phyloP scores from a whole-genome alignment of 139 green algal genomes.

The Dunaliella sp. region DNA sequence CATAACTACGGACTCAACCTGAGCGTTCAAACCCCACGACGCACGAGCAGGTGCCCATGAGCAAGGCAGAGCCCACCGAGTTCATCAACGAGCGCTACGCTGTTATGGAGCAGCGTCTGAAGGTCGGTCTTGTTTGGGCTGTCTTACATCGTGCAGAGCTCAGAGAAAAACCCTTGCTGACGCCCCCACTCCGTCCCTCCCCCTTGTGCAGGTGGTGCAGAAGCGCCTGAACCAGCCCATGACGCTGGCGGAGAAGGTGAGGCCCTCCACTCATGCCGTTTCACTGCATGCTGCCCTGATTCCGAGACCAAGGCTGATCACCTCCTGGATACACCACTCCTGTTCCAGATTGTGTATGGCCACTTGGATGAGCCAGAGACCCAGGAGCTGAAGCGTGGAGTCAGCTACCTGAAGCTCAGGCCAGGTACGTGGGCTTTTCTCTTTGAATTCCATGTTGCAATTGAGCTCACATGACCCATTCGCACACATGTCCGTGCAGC shows the following conservation, averaged over 20 bases:
- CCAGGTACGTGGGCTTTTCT: conserved; percentile 81
- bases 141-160: neutral
- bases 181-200: too few relatives aligned
- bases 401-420: conserved; percentile 83
- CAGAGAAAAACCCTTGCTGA: neutral
- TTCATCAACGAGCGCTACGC: conserved; percentile 87
- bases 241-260: conserved; percentile 90
- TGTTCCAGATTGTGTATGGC: conserved; percentile 85
- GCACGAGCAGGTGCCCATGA: conserved; percentile 74
- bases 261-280: too few relatives aligned
- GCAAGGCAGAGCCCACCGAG: conserved; percentile 69
- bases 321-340: neutral
- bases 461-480: too few relatives aligned
- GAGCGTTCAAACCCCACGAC: too few relatives aligned
- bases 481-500: too few relatives aligned
- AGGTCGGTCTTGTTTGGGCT: conserved; percentile 40
- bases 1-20: too few relatives aligned
- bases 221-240: conserved; percentile 84
- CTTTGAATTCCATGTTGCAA: too few relatives aligned
- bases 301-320: too few relatives aligned
- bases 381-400: conserved; percentile 82
- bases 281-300: too few relatives aligned
- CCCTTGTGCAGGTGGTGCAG: conserved; percentile 80
- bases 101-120: conserved; percentile 78
- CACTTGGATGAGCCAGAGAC: conserved; percentile 87